Base-by-base conservation (phyloP, 176 grass and related monocot genomes). In the Eleusine coracana region DNA sequence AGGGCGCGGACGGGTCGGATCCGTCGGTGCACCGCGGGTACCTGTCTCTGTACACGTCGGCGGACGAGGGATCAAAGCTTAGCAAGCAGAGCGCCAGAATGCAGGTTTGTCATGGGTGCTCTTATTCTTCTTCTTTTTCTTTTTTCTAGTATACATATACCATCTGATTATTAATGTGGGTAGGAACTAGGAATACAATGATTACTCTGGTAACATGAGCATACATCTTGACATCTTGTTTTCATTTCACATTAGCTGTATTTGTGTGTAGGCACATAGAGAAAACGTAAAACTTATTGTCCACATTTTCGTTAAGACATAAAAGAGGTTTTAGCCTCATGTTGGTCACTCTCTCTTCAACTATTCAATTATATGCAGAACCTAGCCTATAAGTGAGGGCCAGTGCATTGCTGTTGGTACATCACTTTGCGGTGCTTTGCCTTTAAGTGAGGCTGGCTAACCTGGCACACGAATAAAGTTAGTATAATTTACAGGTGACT, bases 31-130 rank as follows among this genome's bases (percentile, higher is more conserved):
- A 99, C 78, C 66, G 66, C 15, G 93, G 93, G 0, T 94, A 86
- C 82, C 79, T 99, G 36, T 96, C 93, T 72, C 68, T 99, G n/a
- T 99, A 99, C 82, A 94, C 96, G 2, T 95, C 91, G 44, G 52
- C 55, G 1, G 83, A 99, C 62, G 68, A 82, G 1, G 63, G 64
- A 1, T 93, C 93, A 3, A 81, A 83, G 10, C 83, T 82, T 14
- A 93, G 36, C 71, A 92, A 87, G 74, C 69, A 86, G 75, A 96
- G 89, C 52, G 93, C 91, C 21, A 87, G 96, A 49, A 79, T 85
- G 66, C 96, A 99, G 93, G 91, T 93, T 55, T 4, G 50, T 18
- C 12, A 17, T 56, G 9, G 34, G 10, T 34, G 54, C 29, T 38
- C 77, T 48, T 27, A 27, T 85, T 28, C 71, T 46, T 12, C 31